These are phyloP conservation scores for Daedalea quercina DNA, from an alignment of 768 basidiomycete species.

Conservation along the genomic window DNA sequence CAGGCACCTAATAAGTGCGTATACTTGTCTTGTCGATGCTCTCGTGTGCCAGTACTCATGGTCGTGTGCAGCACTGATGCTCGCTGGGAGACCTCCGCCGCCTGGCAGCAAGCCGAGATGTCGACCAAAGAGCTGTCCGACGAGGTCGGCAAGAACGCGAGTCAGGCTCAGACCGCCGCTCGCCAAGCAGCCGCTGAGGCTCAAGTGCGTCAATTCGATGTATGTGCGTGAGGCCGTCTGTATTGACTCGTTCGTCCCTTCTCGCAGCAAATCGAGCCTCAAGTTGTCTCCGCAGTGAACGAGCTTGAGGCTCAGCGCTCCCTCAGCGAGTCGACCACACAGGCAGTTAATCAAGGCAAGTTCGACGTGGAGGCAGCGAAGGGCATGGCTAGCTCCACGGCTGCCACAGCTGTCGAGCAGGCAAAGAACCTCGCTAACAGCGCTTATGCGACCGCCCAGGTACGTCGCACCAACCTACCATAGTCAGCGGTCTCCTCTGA, in stretches of 20 bases:
- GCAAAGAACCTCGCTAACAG: constrained; percentile 41
- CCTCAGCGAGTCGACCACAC: constrained; percentile 34
- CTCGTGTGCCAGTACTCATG: neutral
- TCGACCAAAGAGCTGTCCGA: constrained; percentile 32
- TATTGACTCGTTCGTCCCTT: neutral
- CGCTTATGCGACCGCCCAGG: constrained; percentile 41
- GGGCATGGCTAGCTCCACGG: constrained; percentile 21
- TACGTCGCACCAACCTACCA: constrained; percentile 5
- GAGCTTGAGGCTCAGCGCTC: constrained; percentile 19
- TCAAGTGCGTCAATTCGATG: constrained; percentile 30
- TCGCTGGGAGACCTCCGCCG: constrained; percentile 48
- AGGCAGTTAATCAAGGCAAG: constrained; percentile 53
- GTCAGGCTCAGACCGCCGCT: constrained; percentile 38
- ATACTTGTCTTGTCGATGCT: constrained; percentile 3
- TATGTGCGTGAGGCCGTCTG: neutral
- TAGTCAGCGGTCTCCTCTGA: neutral
- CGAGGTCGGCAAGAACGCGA: constrained; percentile 42
- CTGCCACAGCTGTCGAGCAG: constrained; percentile 46
- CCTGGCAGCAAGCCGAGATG: constrained; percentile 42
- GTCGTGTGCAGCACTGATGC: constrained; percentile 19
- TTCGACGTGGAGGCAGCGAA: constrained; percentile 41
- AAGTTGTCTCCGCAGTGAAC: constrained; percentile 19
- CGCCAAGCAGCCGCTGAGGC: constrained; percentile 46
- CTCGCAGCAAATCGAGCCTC: constrained; percentile 15
- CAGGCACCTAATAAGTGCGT: constrained; percentile 5